These are phyloP conservation scores for Plantago ovata DNA, from an alignment of 257 asterid genomes.

Conservation along the genomic window DNA sequence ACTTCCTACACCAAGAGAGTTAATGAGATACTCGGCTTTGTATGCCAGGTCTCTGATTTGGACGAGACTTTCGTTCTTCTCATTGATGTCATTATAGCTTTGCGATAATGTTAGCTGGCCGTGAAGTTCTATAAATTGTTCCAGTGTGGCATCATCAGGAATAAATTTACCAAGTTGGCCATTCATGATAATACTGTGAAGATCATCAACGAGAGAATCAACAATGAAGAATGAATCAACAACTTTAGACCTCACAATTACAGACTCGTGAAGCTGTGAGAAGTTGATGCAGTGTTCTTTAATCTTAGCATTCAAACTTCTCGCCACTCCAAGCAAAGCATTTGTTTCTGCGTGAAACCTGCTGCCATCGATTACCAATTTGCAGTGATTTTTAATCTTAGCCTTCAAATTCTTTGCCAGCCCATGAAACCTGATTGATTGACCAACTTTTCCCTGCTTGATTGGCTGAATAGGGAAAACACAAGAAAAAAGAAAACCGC, in stretches of 20 bases:
- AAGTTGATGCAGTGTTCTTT: background rate
- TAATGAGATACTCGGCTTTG: background rate
- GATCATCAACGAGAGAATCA: constrained; percentile 1
- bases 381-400: background rate
- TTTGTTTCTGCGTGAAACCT: too few relatives aligned
- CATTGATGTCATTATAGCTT: background rate
- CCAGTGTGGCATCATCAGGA: background rate
- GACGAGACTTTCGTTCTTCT: background rate
- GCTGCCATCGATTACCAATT: too few relatives aligned
- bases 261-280: background rate
- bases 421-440: background rate
- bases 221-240: constrained; percentile 9
- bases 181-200: background rate
- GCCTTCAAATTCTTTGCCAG: background rate
- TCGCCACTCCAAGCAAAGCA: too few relatives aligned
- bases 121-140: background rate
- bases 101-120: background rate
- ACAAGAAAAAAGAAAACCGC: background rate
- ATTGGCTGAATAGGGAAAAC: background rate
- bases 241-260: background rate
- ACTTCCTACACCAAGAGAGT: background rate
- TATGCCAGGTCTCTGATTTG: background rate
- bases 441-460: too few relatives aligned
- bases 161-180: background rate
- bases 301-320: too few relatives aligned